Conservation (phyloP, 495 filamentous ascomycete genomes). For the Daldinia bambusicola region DNA sequence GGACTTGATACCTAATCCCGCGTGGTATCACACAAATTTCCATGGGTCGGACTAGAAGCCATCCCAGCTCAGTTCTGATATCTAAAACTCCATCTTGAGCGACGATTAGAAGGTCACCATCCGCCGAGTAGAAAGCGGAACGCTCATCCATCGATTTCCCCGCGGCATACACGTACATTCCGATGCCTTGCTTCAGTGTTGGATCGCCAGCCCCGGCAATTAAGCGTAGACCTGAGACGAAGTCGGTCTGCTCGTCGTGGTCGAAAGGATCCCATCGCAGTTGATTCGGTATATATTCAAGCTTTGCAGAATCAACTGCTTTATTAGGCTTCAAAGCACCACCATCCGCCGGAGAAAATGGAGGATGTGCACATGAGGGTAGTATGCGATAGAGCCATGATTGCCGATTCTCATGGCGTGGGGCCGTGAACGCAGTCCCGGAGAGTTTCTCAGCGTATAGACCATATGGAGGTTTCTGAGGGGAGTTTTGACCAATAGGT, state of each 20-base stretch:
- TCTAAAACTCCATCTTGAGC: conserved; percentile 85
- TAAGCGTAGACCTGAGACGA: conserved; percentile 79
- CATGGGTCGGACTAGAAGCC: conserved; percentile 83
- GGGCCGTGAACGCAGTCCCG: conserved; percentile 92
- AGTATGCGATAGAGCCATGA: conserved; percentile 95
- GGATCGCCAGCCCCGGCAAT: conserved; percentile 87
- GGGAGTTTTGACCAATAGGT: conserved; percentile 79
- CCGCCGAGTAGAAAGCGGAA: conserved; percentile 89
- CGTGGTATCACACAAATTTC: conserved; percentile 91
- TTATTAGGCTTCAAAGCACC: conserved; percentile 37
- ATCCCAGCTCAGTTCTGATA: conserved; percentile 86
- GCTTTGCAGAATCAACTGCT: conserved; percentile 46
- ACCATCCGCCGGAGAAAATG: conserved; percentile 66
- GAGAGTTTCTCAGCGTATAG: conserved; percentile 95
- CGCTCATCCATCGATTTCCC: conserved; percentile 79
- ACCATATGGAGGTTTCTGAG: conserved; percentile 84
- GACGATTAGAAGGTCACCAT: conserved; percentile 90
- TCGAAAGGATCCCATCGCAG: conserved; percentile 94
- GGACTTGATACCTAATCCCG: conserved; percentile 81
- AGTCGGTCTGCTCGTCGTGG: conserved; percentile 72
- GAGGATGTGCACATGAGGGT: conserved; percentile 81
- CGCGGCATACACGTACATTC: conserved; percentile 83
- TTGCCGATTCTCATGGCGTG: conserved; percentile 87
- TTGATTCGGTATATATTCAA: conserved; percentile 85
- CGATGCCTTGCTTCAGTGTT: conserved; percentile 80